These are phyloP conservation scores for Blumeria graminis DNA, from an alignment of 2,329 filamentous ascomycete species.

Conservation along the genomic window DNA sequence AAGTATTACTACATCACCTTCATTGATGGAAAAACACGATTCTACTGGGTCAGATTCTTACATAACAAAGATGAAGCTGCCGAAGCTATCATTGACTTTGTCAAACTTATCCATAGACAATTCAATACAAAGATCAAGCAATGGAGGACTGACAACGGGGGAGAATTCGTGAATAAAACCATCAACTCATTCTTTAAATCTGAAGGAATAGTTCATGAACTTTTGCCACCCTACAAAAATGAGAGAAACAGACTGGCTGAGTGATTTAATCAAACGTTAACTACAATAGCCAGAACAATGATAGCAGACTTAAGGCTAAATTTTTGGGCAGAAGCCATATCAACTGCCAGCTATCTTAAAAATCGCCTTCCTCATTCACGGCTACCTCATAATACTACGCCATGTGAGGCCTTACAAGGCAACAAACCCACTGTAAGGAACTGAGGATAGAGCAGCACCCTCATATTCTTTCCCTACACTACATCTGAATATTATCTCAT, in stretches of 20 bases:
- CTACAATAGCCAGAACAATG: not conserved
- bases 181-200: not conserved
- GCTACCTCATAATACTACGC: not conserved
- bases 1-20: not conserved
- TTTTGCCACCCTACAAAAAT: not conserved
- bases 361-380: not conserved
- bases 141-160: not conserved
- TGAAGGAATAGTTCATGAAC: conserved; percentile 1
- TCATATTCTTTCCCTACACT: no score
- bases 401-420: not conserved
- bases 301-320: not conserved
- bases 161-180: conserved; percentile 1
- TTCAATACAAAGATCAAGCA: not conserved
- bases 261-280: not conserved
- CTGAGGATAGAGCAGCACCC: not conserved
- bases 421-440: not conserved
- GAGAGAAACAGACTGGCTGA: conserved; percentile 1
- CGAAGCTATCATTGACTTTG: conserved; percentile 1
- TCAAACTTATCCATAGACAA: not conserved
- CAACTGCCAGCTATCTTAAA: not conserved
- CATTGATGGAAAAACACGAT: not conserved
- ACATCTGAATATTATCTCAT: no score
- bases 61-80: not conserved
- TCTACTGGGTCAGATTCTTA: not conserved
- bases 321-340: not conserved